These are phyloP conservation scores for Nicotiana tabacum DNA, from an alignment of 257 asterid genomes.

Conservation along the genomic window DNA sequence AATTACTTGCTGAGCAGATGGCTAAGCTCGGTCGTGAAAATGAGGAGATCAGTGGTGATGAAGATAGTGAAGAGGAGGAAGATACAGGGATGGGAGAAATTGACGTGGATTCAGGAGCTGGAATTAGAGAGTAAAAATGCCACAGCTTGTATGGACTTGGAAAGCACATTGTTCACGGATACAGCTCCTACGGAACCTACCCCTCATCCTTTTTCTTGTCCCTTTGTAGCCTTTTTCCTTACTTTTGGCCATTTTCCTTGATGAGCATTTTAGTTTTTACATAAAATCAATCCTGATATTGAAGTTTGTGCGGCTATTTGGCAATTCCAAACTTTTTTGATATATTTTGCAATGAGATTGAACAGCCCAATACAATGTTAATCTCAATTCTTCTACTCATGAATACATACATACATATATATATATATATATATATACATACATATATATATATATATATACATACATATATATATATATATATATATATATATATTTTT, in stretches of 20 bases:
- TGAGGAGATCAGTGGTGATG: constrained; percentile 87
- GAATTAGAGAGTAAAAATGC: constrained; percentile 31
- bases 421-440: too few relatives aligned
- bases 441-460: too few relatives aligned
- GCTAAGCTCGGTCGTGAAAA: constrained; percentile 61
- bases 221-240: not conserved
- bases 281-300: not conserved
- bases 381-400: not conserved
- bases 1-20: constrained; percentile 75
- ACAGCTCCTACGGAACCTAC: not conserved
- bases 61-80: constrained; percentile 88
- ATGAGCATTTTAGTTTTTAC: not conserved
- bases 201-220: not conserved
- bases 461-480: too few relatives aligned
- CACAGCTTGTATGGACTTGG: not conserved
- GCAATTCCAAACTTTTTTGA: not conserved
- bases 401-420: not conserved
- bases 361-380: not conserved
- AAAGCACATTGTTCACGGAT: constrained; percentile 2
- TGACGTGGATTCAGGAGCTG: constrained; percentile 50
- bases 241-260: not conserved
- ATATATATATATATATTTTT: too few relatives aligned
- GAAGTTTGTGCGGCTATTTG: constrained; percentile 1
- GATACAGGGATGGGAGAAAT: constrained; percentile 97
- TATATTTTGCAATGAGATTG: constrained; percentile 4